Evolutionary conservation across 805 yeast species (phyloP).

Genomic region (Pichia gijzeniarum): DNA sequence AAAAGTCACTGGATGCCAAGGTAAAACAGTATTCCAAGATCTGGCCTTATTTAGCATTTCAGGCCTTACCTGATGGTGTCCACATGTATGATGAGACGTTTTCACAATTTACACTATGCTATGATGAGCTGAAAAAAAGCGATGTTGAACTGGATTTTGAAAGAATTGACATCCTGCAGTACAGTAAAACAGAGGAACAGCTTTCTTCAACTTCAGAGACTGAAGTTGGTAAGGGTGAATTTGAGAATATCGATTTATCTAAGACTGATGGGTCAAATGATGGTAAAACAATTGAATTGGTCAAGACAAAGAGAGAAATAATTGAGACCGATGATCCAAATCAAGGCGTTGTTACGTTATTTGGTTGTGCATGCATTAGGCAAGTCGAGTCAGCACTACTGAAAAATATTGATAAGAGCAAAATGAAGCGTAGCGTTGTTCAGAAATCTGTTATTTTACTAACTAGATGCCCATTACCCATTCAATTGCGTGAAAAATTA

Average conservation of each 20-base stretch:
- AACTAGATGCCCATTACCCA: slow-evolving; percentile 75
- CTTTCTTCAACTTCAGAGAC: background rate
- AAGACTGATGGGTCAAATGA: background rate
- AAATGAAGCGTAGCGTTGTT: slow-evolving; percentile 59
- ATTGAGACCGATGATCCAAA: slow-evolving; percentile 18
- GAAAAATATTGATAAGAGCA: slow-evolving; percentile 12
- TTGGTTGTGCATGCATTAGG: slow-evolving; percentile 90
- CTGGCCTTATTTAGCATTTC: slow-evolving; percentile 90
- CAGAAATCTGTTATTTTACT: slow-evolving; percentile 89
- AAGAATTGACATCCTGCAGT: background rate
- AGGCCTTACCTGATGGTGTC: slow-evolving; percentile 93
- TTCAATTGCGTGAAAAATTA: slow-evolving; percentile 82
- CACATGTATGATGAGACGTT: slow-evolving; percentile 92
- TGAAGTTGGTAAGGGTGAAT: slow-evolving; percentile 17
- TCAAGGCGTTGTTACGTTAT: slow-evolving; percentile 54
- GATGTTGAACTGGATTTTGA: slow-evolving; percentile 39
- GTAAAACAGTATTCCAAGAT: slow-evolving; percentile 33
- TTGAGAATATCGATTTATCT: background rate
- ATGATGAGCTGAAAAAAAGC: slow-evolving; percentile 45
- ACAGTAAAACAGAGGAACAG: no score
- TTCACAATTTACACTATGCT: slow-evolving; percentile 78
- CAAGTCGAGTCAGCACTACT: slow-evolving; percentile 66
- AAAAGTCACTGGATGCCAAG: slow-evolving; percentile 22
- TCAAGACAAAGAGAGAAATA: background rate
- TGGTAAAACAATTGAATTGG: background rate